These are phyloP conservation scores for Sporobolomyces roseus DNA, from an alignment of 768 basidiomycete species.

Conservation along the genomic window DNA sequence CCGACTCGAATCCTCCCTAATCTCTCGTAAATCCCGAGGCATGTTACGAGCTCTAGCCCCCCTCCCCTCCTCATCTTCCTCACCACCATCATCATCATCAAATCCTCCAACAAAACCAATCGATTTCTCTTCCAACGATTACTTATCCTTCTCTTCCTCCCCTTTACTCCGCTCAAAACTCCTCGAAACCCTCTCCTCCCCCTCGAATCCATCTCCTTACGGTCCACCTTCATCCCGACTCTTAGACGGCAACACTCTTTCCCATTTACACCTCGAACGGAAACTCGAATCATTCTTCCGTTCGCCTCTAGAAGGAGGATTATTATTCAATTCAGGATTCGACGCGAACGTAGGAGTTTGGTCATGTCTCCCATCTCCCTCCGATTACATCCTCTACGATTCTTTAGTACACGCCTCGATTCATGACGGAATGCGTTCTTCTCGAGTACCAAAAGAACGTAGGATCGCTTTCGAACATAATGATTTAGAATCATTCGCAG, in stretches of 20 bases:
- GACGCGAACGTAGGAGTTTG: slow-evolving; percentile 90
- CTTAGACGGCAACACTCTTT: slow-evolving; percentile 64
- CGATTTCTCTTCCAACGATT: slow-evolving; percentile 46
- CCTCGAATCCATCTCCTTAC: slow-evolving; percentile 55
- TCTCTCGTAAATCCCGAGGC: slow-evolving; percentile 62
- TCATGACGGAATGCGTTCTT: slow-evolving; percentile 80
- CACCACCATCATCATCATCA: neutral
- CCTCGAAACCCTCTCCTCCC: slow-evolving; percentile 58
- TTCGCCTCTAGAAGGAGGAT: slow-evolving; percentile 45
- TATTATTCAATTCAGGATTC: slow-evolving; percentile 88
- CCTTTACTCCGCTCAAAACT: slow-evolving; percentile 45
- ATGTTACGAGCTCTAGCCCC: slow-evolving; percentile 67
- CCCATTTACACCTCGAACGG: slow-evolving; percentile 68
- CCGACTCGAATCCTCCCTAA: slow-evolving; percentile 58
- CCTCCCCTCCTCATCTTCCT: slow-evolving; percentile 53
- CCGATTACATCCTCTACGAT: slow-evolving; percentile 76
- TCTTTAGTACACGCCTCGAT: slow-evolving; percentile 86
- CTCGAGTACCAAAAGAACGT: slow-evolving; percentile 47
- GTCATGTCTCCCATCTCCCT: slow-evolving; percentile 67
- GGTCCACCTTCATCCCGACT: slow-evolving; percentile 83
- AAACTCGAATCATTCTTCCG: slow-evolving; percentile 32
- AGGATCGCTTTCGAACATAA: too few relatives aligned
- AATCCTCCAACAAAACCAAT: slow-evolving; percentile 26
- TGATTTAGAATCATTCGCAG: slow-evolving; percentile 77
- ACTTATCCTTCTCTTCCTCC: slow-evolving; percentile 36